Conservation (phyloP, 768 basidiomycete genomes). For the Myochromella boudieri region DNA sequence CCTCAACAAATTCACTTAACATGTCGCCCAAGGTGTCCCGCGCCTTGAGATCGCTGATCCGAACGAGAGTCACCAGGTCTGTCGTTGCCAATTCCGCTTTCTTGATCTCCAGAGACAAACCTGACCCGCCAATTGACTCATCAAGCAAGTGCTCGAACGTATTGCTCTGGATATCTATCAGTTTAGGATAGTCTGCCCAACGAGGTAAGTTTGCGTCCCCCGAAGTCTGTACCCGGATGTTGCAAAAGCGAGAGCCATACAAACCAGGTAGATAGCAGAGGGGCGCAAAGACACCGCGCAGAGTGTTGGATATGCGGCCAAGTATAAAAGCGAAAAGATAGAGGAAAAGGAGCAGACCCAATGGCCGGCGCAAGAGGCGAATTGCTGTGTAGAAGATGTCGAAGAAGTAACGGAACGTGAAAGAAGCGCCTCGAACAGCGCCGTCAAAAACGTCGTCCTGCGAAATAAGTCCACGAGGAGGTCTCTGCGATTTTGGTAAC, state of each 20-base stretch:
- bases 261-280: constrained; percentile 64
- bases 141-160: constrained; percentile 65
- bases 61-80: constrained; percentile 65
- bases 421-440: constrained; percentile 28
- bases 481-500: constrained; percentile 6
- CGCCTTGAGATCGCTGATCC: constrained; percentile 59
- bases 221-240: constrained; percentile 8
- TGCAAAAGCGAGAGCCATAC: constrained; percentile 47
- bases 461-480: constrained; percentile 16
- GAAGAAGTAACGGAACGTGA: constrained; percentile 37
- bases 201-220: constrained; percentile 22
- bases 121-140: constrained; percentile 56
- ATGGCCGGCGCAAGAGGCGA: constrained; percentile 51
- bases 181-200: constrained; percentile 61
- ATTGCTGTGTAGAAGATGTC: constrained; percentile 50
- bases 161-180: constrained; percentile 59
- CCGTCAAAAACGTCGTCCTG: constrained; percentile 27
- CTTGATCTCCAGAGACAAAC: constrained; percentile 66
- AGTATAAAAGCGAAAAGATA: constrained; percentile 49
- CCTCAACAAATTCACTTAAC: constrained; percentile 53
- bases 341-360: constrained; percentile 52
- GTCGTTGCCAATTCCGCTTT: constrained; percentile 76
- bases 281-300: constrained; percentile 53
- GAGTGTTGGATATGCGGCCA: constrained; percentile 35
- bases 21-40: constrained; percentile 55